Evolutionary conservation across 73 alveolate genomes (phyloP), one percentile per base, ranked within the genome.

Genomic region (Paramecium caudatum): DNA sequence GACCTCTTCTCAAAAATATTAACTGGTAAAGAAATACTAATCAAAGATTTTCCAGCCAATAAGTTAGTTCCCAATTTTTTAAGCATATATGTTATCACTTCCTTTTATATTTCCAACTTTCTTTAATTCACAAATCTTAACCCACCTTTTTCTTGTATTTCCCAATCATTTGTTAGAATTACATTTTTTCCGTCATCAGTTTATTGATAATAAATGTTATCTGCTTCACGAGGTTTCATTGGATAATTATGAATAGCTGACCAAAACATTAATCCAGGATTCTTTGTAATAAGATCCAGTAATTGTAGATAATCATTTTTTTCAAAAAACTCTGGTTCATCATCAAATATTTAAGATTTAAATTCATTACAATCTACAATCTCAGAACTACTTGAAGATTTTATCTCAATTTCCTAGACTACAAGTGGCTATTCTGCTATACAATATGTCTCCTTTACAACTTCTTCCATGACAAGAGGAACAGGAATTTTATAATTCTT

Each of bases 21-120:
- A 32, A 96, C 92, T 13, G 99, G 99, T 3, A 96, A 82, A 13
- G 98, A 94, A 21, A 96, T 90, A 8, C 90, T 87, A 82, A 92
- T 83, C 2, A 96, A 92, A 19, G 96, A 65, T 68, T 94, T 94
- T 6, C 98, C 97, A 13, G 90, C 65, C 34, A 96, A 33, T 47
- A 96, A 36, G 82, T 93, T 96, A 21, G 91, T 62, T 9, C 97
- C 98, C 61, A 96, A 87, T 37, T 83, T 48, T 48, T 91, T 94
- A 9, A 95, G 34, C 61, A 96, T 78, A 50, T 83, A 91, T 17
- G 93, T 48, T 8, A 96, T 50, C 41, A 95, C 96, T 36, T 93
- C 94, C 62, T 94, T 93, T 63, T 96, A 86, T 0, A 78, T 86
- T 39, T 55, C 68, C n/a, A 86, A 36, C 43, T 86, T 86, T 43